Percentiles rank a stretch among this genome's conserved stretches.
Conservation (phyloP, 495 filamentous ascomycete species). For the Amorphotheca resinae region DNA sequence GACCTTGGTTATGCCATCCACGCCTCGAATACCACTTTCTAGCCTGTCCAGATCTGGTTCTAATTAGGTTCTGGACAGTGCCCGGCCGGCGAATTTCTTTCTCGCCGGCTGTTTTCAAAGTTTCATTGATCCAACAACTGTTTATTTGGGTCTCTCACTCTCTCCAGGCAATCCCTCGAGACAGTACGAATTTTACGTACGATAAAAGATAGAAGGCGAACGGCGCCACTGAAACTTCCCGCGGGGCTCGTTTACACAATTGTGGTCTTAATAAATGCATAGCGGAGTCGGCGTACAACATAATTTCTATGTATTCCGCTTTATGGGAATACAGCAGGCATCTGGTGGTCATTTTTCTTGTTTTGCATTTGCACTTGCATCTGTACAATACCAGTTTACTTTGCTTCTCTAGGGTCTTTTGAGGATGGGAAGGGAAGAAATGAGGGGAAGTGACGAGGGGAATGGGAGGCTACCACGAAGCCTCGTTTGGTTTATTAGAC, state of each 20-base stretch:
- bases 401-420: too few relatives aligned
- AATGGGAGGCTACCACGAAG: too few relatives aligned
- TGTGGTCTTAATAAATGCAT: not conserved
- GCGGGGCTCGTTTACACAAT: not conserved
- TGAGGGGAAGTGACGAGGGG: too few relatives aligned
- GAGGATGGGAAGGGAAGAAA: too few relatives aligned
- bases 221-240: slow-evolving; percentile 1
- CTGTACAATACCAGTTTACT: too few relatives aligned
- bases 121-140: not conserved
- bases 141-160: not conserved
- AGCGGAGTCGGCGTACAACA: slow-evolving; percentile 2
- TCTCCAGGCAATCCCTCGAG: not conserved
- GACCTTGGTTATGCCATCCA: too few relatives aligned
- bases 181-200: slow-evolving; percentile 15
- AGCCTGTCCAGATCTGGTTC: not conserved
- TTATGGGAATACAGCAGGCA: too few relatives aligned
- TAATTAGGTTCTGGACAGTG: not conserved
- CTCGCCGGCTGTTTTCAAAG: not conserved
- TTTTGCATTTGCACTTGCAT: too few relatives aligned
- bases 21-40: not conserved
- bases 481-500: too few relatives aligned
- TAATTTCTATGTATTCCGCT: too few relatives aligned
- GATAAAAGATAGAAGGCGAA: slow-evolving; percentile 17
- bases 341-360: too few relatives aligned
- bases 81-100: not conserved